phyloP scores from a whole-genome alignment of 306 rosid species.

The Boehmeria nivea region DNA sequence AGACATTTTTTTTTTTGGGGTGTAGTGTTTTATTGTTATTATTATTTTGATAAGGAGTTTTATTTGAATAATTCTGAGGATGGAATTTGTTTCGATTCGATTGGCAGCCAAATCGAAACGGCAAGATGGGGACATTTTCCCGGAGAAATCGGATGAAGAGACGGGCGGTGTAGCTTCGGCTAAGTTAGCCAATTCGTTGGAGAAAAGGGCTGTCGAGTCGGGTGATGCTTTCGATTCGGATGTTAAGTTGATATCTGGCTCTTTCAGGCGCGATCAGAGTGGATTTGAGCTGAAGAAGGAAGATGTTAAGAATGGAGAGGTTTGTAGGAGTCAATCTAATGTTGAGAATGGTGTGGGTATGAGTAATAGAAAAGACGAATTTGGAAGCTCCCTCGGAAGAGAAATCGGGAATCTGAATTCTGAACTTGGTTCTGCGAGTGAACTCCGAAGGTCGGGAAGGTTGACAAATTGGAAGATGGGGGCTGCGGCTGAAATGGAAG shows the following conservation, averaged over 20 bases:
- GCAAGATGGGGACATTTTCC: slow-evolving; percentile 48
- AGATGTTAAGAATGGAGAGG: slow-evolving; percentile 27
- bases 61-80: slow-evolving; percentile 7
- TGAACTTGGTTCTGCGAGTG: slow-evolving; percentile 28
- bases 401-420: slow-evolving; percentile 35
- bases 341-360: slow-evolving; percentile 32
- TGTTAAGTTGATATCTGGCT: slow-evolving; percentile 33
- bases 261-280: slow-evolving; percentile 35
- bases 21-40: slow-evolving; percentile 1
- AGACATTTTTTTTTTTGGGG: no score
- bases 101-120: slow-evolving; percentile 62
- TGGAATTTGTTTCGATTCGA: slow-evolving; percentile 1
- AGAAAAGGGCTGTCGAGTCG: slow-evolving; percentile 39
- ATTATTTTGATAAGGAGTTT: not conserved
- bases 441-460: slow-evolving; percentile 34
- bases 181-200: slow-evolving; percentile 39
- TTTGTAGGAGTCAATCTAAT: slow-evolving; percentile 23
- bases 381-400: slow-evolving; percentile 28
- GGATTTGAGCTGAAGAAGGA: slow-evolving; percentile 31
- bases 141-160: slow-evolving; percentile 64
- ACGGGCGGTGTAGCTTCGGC: slow-evolving; percentile 37
- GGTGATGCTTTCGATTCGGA: slow-evolving; percentile 53
- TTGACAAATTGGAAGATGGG: slow-evolving; percentile 47
- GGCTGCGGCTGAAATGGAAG: slow-evolving; percentile 50
- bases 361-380: slow-evolving; percentile 29